Evolutionary conservation across 805 yeast genomes (phyloP).

Genomic region (Saccharomyces kudriavzevii): DNA sequence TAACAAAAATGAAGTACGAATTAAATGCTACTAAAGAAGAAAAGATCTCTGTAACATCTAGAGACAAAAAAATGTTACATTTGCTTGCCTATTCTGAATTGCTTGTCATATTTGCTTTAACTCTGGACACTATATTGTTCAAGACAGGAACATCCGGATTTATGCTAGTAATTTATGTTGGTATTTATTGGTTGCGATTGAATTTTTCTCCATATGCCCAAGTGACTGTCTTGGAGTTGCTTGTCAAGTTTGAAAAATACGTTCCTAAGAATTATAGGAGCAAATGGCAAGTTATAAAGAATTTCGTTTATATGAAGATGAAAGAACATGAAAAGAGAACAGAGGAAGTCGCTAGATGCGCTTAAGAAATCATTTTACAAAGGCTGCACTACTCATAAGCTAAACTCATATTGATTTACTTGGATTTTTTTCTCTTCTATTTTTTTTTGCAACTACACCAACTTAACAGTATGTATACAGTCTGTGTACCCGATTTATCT

Average conservation of each 20-base stretch:
- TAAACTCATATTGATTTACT: not conserved
- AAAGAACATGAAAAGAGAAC: conserved; percentile 26
- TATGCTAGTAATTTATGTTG: conserved; percentile 48
- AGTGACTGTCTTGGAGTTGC: conserved; percentile 26
- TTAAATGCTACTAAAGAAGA: conserved; percentile 8
- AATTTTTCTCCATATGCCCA: conserved; percentile 42
- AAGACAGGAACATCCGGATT: conserved; percentile 61
- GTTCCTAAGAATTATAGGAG: conserved; percentile 30
- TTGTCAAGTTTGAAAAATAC: conserved; percentile 26
- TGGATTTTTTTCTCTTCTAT: not conserved
- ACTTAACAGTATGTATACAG: too few relatives aligned
- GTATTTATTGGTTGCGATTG: conserved; percentile 65
- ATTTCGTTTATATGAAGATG: conserved; percentile 37
- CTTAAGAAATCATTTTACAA: not conserved
- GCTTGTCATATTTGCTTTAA: conserved; percentile 42
- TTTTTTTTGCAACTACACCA: not conserved
- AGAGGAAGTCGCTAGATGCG: conserved; percentile 7
- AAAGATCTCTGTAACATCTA: conserved; percentile 8
- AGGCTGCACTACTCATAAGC: not conserved
- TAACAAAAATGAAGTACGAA: conserved; percentile 30
- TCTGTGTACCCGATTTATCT: not conserved
- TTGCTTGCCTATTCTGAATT: conserved; percentile 56
- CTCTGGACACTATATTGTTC: conserved; percentile 51
- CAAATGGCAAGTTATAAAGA: conserved; percentile 35
- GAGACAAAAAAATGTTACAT: conserved; percentile 16